Base-by-base conservation (phyloP, 2,329 filamentous ascomycete species). In the Fusarium sp. region DNA sequence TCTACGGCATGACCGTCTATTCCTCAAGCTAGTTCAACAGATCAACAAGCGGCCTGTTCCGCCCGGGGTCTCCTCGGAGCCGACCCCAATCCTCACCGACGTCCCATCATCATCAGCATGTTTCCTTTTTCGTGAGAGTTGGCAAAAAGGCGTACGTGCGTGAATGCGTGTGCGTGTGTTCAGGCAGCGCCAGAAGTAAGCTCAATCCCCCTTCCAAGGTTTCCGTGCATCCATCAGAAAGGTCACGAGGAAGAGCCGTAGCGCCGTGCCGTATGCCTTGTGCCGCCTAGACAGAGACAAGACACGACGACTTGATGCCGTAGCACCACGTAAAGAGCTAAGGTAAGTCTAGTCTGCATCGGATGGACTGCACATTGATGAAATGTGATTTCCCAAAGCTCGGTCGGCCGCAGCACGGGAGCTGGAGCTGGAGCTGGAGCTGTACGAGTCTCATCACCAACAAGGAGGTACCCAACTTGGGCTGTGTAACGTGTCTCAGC, bases 181-280 rank as follows among this genome's bases (percentile, higher is more conserved):
- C 25, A 30, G 27, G 27, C 50, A 20, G 54, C 67, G 57, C 57
- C 57, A 60, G 37, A 39, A 27, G 43, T 57, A 27, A 37, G 34
- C 54, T 39, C 13, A 13, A 13, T 16, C 16, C 16, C 20, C 50
- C 34, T 70, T 54, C 48, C 69, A 70, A 66, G 35, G 58, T 67
- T 76, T 65, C 43, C 56, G 64, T 70, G 67, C 73, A 73, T 77
- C 34, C 48, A 52, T 30, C 48, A 43, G 25, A 14, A 34, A 60
- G 58, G 66, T 70, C 73, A 76, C 66, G 68, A 68, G 71, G 60
- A 41, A 39, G 23, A 50, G 39, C 45, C 64, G 43, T 57, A 63
- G 54, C 67, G 34, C 56, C 66, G 25, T 63, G 34, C 20, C 39
- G 59, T 25, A 16, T 41, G 41, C 54, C 48, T 35, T 37, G 41